Evolutionary conservation across 1,284 basidiomycete genomes (phyloP), one percentile per base, ranked within the genome.

Genomic region (Ceratobasidium sp.): DNA sequence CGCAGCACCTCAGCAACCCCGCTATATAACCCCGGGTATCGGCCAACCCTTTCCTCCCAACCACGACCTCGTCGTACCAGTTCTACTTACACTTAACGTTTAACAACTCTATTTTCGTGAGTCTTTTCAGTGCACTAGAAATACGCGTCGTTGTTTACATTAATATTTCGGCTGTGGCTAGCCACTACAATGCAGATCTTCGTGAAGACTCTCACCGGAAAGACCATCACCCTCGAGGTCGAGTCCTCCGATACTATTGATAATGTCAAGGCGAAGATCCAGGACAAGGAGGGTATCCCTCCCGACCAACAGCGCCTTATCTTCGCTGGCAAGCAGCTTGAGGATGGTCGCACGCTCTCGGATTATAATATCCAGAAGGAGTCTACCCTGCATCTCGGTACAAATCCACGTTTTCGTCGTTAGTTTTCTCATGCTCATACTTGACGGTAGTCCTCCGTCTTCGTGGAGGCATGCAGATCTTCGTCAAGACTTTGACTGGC

Each of bases 191-290:
- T 97, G 96, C 96, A 96, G 87, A 96, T 96, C 85, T 97, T 97
- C 87, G 95, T 97, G 79, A 97, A 97, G 88, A 96, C 95, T 93
- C 94, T 99, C 82, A 98, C 97, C 89, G 97, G 97, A 86, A 99
- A 33, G 33, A 33, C 33, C 33, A 33, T 33, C 33, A 33, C 33
- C 33, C 33, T 33, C 33, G 33, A 33, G 33, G 33, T 33, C 33
- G 33, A 33, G 33, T 33, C 33, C 33, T 33, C 33, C 33, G 33
- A 33, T 33, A 33, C 33, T 33, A 33, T 33, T 4, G 33, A 33
- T 33, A 33, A 33, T 33, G 33, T 33, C 4, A 33, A 33, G 33
- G 33, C 33, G 2, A 33, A 33, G 33, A 33, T 33, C 4, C 33
- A 33, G 33, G 33, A 33, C 33, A 33, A 33, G 33, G 33, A 33